These are phyloP conservation scores for Chlorella sp. DNA, from an alignment of 139 green algal genomes.

Conservation along the genomic window DNA sequence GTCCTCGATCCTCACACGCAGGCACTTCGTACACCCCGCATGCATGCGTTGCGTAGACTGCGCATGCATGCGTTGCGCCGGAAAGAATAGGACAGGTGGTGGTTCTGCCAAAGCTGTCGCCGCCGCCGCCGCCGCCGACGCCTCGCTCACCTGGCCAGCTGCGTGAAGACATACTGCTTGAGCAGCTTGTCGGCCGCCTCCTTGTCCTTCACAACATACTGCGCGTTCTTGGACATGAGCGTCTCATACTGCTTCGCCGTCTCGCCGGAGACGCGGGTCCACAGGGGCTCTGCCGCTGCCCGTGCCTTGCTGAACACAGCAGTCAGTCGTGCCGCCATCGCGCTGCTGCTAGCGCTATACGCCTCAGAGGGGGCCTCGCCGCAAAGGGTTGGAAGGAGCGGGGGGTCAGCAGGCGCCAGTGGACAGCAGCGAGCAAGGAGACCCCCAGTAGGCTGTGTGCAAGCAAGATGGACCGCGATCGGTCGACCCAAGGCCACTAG, in stretches of 20 bases:
- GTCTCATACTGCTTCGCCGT: conserved; percentile 55
- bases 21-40: too few species aligned
- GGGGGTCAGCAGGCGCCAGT: neutral
- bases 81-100: neutral
- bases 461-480: neutral
- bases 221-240: conserved; percentile 59
- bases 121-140: neutral
- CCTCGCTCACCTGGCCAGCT: conserved; percentile 60
- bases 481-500: neutral
- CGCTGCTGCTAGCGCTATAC: neutral
- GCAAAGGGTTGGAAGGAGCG: conserved; percentile 3
- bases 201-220: conserved; percentile 77
- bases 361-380: neutral
- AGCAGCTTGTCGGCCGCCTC: conserved; percentile 61
- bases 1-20: too few species aligned
- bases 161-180: conserved; percentile 75
- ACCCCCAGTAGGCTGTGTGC: neutral
- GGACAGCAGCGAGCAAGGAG: neutral
- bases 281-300: conserved; percentile 41
- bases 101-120: neutral
- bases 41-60: too few species aligned
- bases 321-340: conserved; percentile 26
- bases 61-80: too few species aligned
- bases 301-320: conserved; percentile 44
- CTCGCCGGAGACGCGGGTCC: conserved; percentile 39